Conservation (phyloP, 129 eudicot species). For the Sambucus nigra region DNA sequence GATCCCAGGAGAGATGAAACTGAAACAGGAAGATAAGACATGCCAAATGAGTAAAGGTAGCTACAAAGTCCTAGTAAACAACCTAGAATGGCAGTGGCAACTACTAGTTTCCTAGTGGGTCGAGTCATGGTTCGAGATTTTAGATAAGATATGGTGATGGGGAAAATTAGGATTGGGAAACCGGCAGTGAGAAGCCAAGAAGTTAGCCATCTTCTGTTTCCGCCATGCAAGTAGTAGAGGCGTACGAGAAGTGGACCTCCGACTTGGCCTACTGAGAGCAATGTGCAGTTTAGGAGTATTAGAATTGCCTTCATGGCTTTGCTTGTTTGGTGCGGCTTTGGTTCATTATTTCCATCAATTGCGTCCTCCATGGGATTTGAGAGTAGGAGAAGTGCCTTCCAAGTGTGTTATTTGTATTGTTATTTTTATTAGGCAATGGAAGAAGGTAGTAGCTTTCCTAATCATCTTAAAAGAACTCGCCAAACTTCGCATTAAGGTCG, state of each 20-base stretch:
- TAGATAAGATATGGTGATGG: background rate
- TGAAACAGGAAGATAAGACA: constrained; percentile 14
- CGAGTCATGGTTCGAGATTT: background rate
- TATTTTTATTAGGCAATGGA: too few species aligned
- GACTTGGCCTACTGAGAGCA: constrained; percentile 8
- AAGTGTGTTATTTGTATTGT: too few species aligned
- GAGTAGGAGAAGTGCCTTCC: background rate
- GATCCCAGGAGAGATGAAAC: constrained; percentile 18
- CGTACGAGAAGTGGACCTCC: constrained; percentile 12
- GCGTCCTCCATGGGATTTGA: background rate
- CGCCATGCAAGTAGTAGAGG: constrained; percentile 15
- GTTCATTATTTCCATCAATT: background rate
- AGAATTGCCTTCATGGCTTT: background rate
- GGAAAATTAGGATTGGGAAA: constrained; percentile 10
- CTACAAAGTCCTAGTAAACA: background rate
- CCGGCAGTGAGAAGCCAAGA: constrained; percentile 16
- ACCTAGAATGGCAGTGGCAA: constrained; percentile 4
- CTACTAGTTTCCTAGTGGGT: background rate
- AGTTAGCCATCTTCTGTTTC: constrained; percentile 8
- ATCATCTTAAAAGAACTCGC: too few species aligned
- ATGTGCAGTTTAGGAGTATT: constrained; percentile 3
- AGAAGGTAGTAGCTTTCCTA: too few species aligned
- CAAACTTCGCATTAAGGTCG: too few species aligned
- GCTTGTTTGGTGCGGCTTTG: background rate
- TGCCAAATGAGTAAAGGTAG: constrained; percentile 7